Evolutionary conservation across 163 green algal species (phyloP), one percentile per base, ranked within the genome.

Genomic region (Volvox carteri): DNA sequence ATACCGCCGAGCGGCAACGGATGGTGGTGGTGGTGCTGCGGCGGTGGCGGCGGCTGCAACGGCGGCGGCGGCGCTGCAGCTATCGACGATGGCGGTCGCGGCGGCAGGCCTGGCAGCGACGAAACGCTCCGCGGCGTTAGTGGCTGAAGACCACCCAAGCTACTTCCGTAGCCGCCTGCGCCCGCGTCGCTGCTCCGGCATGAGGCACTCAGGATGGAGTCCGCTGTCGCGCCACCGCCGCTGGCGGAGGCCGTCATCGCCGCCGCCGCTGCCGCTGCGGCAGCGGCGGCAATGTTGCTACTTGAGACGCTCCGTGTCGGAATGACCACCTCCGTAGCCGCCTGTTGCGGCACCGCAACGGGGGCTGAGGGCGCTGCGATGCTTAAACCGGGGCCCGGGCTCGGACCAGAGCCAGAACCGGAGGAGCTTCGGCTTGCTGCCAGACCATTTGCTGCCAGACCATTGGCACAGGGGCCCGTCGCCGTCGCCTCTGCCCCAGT

Each of bases 281-380:
- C 42, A 0, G 44, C 73, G 9, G 84, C 72, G 1, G 84, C 84
- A 8, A 89, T 89, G 52, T 89, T 89, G 19, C 30, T 58, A 19
- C 1, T 74, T 8, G 84, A 89, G 0, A 72, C 72, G 42, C 72
- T 84, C 41, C 84, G 72, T 0, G 84, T 89, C 4, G 84, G 84
- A 23, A 89, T 89, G 72, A 89, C 28, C 1, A 89, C 41, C 39
- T 35, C 37, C 62, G 62, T 5, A 54, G 30, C 33, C 1, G 65
- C 33, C 30, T 11, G 33, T 12, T 37, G 62, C 14, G 14, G 28
- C n/a, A 28, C n/a, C n/a, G n/a, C n/a, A n/a, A n/a, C 62, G 28
- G 30, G 33, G 35, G 65, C 65, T 9, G 65, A 11, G 18, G n/a
- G 33, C 30, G 33, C 30, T 12, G 35, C 56, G 56, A n/a, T n/a